phyloP scores from a whole-genome alignment of 2,329 filamentous ascomycete species.

The Lachnellula suecica region DNA sequence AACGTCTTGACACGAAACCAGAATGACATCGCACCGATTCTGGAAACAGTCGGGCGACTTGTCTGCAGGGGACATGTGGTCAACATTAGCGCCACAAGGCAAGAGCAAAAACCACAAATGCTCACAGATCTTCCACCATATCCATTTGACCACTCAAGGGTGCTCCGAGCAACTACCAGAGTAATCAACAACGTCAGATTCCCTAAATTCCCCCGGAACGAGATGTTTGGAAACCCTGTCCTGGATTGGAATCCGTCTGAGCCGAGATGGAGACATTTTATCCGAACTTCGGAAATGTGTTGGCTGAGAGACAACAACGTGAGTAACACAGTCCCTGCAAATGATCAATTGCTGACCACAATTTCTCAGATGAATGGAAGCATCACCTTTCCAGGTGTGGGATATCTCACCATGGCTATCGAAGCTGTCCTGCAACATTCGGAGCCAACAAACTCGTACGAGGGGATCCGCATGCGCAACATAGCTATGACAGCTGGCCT shows the following conservation, averaged over 20 bases:
- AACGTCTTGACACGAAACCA: not conserved
- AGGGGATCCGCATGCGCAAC: not conserved
- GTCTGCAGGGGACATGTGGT: no score
- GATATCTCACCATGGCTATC: constrained; percentile 28
- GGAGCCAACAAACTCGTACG: not conserved
- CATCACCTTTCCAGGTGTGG: constrained; percentile 29
- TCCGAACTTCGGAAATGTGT: constrained; percentile 22
- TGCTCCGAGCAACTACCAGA: not conserved
- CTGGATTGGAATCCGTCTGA: constrained; percentile 18
- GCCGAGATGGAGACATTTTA: constrained; percentile 29
- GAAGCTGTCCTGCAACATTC: not conserved
- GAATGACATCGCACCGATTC: not conserved
- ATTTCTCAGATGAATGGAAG: no score
- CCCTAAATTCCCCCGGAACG: constrained; percentile 1
- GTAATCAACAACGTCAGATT: not conserved
- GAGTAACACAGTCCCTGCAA: no score
- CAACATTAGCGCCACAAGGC: no score
- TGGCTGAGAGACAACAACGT: constrained; percentile 32
- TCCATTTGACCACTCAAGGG: not conserved
- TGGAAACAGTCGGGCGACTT: not conserved
- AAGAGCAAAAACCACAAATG: no score
- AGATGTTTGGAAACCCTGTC: constrained; percentile 24
- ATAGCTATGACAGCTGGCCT: not conserved
- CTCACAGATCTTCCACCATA: constrained; percentile 17
- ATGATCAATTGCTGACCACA: no score